Conservation (phyloP, 2,329 filamentous ascomycete genomes). For the Exutisphaerella laricina region DNA sequence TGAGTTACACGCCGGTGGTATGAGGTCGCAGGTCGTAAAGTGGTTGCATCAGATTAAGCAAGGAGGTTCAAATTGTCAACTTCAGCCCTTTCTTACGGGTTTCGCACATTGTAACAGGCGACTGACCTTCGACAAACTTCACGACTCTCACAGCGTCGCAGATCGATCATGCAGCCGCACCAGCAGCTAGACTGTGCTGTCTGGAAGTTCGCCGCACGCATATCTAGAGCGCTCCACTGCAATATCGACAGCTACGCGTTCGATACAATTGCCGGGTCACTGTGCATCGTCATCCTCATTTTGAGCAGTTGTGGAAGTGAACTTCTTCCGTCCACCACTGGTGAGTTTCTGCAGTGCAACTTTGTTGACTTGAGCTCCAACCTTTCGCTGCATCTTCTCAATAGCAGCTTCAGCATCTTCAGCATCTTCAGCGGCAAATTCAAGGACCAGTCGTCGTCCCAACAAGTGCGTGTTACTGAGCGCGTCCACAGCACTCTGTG, state of each 20-base stretch:
- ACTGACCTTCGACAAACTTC: background rate
- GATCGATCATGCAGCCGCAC: too few species aligned
- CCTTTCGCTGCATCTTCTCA: constrained; percentile 93
- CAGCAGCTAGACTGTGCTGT: too few species aligned
- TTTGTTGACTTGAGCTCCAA: constrained; percentile 83
- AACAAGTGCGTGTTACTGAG: constrained; percentile 89
- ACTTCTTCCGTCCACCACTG: constrained; percentile 75
- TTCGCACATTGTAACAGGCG: background rate
- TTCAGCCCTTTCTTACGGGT: constrained; percentile 1
- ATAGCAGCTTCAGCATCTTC: constrained; percentile 94
- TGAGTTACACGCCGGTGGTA: constrained; percentile 16
- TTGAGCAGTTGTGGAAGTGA: constrained; percentile 45
- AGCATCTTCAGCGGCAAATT: constrained; percentile 83
- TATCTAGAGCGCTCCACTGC: too few species aligned
- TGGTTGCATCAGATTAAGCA: constrained; percentile 22
- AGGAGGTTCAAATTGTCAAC: constrained; percentile 13
- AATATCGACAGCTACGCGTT: too few species aligned
- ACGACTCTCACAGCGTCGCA: too few species aligned
- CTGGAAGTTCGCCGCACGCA: too few species aligned
- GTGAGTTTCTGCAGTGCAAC: constrained; percentile 85
- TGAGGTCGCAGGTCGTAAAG: constrained; percentile 17
- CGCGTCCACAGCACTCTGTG: constrained; percentile 82
- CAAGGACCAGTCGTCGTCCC: constrained; percentile 80
- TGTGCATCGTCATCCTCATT: constrained; percentile 25
- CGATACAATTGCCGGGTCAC: too few species aligned